Percentiles rank a stretch among this genome's conserved stretches.
Evolutionary conservation across 2,329 filamentous ascomycete genomes (phyloP).

Genomic region (Microcyclospora pomicola): DNA sequence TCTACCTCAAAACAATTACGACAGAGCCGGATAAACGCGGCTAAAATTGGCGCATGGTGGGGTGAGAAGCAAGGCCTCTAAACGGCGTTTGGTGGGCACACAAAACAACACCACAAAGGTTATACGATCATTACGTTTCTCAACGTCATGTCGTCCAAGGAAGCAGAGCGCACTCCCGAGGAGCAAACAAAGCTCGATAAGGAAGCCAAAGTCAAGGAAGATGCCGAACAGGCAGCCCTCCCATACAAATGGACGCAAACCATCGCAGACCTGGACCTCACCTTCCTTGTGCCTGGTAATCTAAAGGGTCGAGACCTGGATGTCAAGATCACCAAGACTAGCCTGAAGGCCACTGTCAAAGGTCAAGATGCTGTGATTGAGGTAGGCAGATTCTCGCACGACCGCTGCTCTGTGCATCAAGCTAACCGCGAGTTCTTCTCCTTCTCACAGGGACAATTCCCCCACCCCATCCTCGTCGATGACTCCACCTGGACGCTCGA

Average conservation of each 20-base stretch:
- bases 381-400: constrained; percentile 30
- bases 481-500: constrained; percentile 92
- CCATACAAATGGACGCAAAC: constrained; percentile 97
- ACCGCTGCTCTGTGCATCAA: neutral
- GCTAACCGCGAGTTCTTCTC: constrained; percentile 4
- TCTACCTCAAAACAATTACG: no score
- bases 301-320: constrained; percentile 73
- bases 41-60: no score
- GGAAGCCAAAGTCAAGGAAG: constrained; percentile 55
- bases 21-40: no score
- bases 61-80: no score
- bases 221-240: constrained; percentile 74
- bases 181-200: constrained; percentile 43
- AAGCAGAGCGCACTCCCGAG: constrained; percentile 26
- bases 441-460: constrained; percentile 58
- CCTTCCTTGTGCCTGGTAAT: constrained; percentile 63
- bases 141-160: no score
- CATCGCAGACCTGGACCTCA: constrained; percentile 75
- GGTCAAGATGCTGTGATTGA: constrained; percentile 74
- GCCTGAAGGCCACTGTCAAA: constrained; percentile 69
- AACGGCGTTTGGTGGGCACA: no score
- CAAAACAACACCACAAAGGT: no score
- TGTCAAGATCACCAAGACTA: constrained; percentile 67
- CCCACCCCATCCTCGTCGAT: constrained; percentile 64
- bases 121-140: no score